These are phyloP conservation scores for Aphanocladium album DNA, from an alignment of 2,329 filamentous ascomycete species.

Conservation along the genomic window DNA sequence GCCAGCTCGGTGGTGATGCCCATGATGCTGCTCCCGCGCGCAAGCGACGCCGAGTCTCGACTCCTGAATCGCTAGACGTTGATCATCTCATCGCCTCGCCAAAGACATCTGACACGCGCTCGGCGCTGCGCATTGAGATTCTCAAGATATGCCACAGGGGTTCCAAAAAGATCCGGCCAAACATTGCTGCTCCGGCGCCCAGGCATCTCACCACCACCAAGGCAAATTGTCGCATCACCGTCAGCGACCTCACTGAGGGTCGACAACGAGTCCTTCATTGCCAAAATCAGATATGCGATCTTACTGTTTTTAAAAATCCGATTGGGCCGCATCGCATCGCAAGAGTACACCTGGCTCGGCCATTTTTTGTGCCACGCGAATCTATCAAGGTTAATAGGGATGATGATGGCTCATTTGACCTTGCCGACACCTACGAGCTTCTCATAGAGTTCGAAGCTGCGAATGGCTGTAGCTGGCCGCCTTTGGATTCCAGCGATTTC, in stretches of 20 bases:
- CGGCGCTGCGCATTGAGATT: conserved; percentile 47
- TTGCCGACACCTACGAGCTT: conserved; percentile 47
- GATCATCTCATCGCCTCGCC: conserved; percentile 30
- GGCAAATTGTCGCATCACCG: conserved; percentile 34
- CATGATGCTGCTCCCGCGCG: conserved; percentile 34
- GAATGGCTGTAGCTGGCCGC: conserved; percentile 48
- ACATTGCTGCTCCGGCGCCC: conserved; percentile 24
- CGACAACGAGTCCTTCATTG: conserved; percentile 44
- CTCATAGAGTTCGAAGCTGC: conserved; percentile 49
- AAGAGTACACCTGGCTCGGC: conserved; percentile 41
- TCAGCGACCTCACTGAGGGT: conserved; percentile 30
- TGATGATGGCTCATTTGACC: conserved; percentile 41
- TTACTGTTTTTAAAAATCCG: conserved; percentile 46
- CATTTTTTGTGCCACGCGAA: conserved; percentile 49
- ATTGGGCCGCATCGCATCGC: conserved; percentile 42
- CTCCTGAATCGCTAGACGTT: conserved; percentile 29
- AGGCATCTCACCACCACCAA: conserved; percentile 27
- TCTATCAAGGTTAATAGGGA: conserved; percentile 45
- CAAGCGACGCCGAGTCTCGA: conserved; percentile 47
- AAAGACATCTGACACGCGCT: conserved; percentile 28
- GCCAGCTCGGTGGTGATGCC: conserved; percentile 30
- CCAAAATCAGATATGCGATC: conserved; percentile 49
- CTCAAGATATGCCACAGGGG: conserved; percentile 49
- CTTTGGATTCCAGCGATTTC: conserved; percentile 29
- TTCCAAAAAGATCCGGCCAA: conserved; percentile 31